Base-by-base conservation (phyloP, 2,329 filamentous ascomycete genomes). In the Dactylellina sp. region DNA sequence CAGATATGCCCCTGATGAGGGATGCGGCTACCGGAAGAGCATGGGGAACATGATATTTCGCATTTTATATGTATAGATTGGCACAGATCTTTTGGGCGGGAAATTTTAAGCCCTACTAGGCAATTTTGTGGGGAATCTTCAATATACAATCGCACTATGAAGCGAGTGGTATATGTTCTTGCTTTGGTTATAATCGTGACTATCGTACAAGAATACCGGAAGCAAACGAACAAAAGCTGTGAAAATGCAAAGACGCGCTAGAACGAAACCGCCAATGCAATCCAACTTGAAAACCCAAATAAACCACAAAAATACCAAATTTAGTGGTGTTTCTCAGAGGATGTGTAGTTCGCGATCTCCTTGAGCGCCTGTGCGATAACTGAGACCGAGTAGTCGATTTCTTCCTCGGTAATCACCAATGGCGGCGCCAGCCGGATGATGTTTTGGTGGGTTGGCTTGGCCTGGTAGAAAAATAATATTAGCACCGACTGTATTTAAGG, bases 401-500 rank as follows among this genome's bases (percentile, higher is more conserved):
- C 88, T 72, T 89, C 87, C 80, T 98, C 93, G 24, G 89, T 93
- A 79, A 99, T 98, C 77, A 99, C 93, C 62, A 99, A 85, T 18
- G 95, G 95, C 50, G 95, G 95, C n/a, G 95, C 95, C 75, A 99
- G 90, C 68, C 95, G 91, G 81, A 99, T 99, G 81, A 99, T 98
- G 83, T 98, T 97, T 80, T 96, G 90, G 82, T 99, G 95, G 5
- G 95, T 99, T 28, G 95, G 95, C 87, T 99, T 99, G 79, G 95
- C 95, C 92, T 96, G 81, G 80, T 71, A 28, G 50, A 25, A 7
- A 7, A 11, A 12, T 32, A n/a, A n/a, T 47, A 37, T 62, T 62
- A 62, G 59, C 49, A n/a, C n/a, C 11, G 4, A 18, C 47, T 44
- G 20, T 11, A 28, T 25, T 5, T n/a, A 12, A 32, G 7, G 16